Evolutionary conservation across 176 grass and related monocot genomes (phyloP).

Genomic region (Ensete ventricosum): DNA sequence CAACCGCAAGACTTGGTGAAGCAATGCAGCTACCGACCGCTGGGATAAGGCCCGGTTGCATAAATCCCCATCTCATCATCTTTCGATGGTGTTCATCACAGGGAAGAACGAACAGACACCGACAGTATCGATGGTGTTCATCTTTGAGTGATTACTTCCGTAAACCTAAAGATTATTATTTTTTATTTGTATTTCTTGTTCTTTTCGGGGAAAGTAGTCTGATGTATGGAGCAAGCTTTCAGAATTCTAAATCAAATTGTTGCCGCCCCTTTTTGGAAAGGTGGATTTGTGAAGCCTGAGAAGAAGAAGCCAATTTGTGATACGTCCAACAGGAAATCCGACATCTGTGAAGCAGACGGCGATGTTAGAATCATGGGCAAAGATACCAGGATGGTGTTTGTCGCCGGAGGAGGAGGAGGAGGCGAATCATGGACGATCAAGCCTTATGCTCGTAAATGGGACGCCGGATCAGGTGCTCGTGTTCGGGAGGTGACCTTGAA

Average conservation of each 20-base stretch:
- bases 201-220: not conserved
- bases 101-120: too few relatives aligned
- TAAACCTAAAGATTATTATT: too few relatives aligned
- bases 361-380: conserved; percentile 56
- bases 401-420: not conserved
- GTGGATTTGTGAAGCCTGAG: not conserved
- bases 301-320: conserved; percentile 21
- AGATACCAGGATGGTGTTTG: conserved; percentile 28
- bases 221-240: not conserved
- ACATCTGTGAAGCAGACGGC: conserved; percentile 60
- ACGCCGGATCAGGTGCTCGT: conserved; percentile 36
- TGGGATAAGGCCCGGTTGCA: too few relatives aligned
- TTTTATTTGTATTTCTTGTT: not conserved
- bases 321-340: conserved; percentile 6
- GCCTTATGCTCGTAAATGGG: conserved; percentile 79
- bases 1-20: too few relatives aligned
- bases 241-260: not conserved
- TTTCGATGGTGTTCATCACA: too few relatives aligned
- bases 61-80: too few relatives aligned
- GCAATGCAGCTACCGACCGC: too few relatives aligned
- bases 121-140: too few relatives aligned
- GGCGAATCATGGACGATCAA: conserved; percentile 32
- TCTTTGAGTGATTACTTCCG: too few relatives aligned
- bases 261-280: not conserved
- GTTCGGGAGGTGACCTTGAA: conserved; percentile 50